Percentiles rank a stretch among this genome's conserved stretches.
Conservation (phyloP, 1,284 basidiomycete genomes). For the Boletus smithii region DNA sequence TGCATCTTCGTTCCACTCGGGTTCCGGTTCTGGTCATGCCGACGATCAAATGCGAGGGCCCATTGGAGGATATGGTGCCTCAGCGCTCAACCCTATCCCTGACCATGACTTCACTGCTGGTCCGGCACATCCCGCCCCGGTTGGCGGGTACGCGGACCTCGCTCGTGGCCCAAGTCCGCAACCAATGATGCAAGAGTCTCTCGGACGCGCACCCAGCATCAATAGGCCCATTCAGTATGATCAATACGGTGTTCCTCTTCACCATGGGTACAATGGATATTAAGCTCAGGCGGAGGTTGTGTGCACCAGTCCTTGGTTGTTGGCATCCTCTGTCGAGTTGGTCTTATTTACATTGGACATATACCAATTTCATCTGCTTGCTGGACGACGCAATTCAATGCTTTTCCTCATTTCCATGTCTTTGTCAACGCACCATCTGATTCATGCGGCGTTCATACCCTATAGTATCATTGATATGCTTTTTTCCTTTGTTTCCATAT, state of each 20-base stretch:
- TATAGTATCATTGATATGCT: conserved; percentile 1
- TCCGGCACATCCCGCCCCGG: conserved; percentile 50
- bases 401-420: conserved; percentile 5
- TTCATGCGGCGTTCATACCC: conserved; percentile 30
- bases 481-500: conserved; percentile 3
- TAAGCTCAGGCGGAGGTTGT: background rate
- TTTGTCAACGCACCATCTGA: conserved; percentile 5
- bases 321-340: background rate
- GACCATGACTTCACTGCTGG: conserved; percentile 84
- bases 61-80: conserved; percentile 24
- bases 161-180: conserved; percentile 60
- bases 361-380: conserved; percentile 24
- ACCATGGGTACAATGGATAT: conserved; percentile 49
- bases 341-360: conserved; percentile 4
- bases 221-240: conserved; percentile 44
- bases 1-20: conserved; percentile 72
- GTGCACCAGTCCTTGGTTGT: background rate
- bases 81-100: conserved; percentile 46
- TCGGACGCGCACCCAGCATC: conserved; percentile 45
- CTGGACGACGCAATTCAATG: conserved; percentile 31
- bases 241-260: conserved; percentile 52
- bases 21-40: conserved; percentile 45
- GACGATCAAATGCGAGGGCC: conserved; percentile 37
- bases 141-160: conserved; percentile 77
- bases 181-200: conserved; percentile 58